phyloP scores from a whole-genome alignment of 768 basidiomycete genomes.

The Udeniomyces megalosporus region DNA sequence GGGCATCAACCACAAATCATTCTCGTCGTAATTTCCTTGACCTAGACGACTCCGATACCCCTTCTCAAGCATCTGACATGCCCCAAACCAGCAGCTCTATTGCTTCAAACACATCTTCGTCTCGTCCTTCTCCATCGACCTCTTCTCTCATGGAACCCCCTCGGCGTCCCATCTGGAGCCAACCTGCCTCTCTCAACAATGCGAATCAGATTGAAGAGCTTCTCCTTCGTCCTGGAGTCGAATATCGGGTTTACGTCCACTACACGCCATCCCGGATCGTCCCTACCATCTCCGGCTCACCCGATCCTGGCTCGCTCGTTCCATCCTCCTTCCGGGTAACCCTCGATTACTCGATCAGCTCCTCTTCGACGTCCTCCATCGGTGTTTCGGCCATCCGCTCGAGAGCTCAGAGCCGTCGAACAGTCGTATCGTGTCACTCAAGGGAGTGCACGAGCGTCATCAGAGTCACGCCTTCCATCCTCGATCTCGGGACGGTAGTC shows the following conservation, averaged over 20 bases:
- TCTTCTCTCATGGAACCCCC: background rate
- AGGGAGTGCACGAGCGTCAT: conserved; percentile 23
- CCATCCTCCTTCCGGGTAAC: conserved; percentile 23
- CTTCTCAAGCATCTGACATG: conserved; percentile 7
- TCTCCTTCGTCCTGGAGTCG: conserved; percentile 25
- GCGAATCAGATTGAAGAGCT: conserved; percentile 27
- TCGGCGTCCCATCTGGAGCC: background rate
- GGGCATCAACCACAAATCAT: background rate
- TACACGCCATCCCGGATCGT: conserved; percentile 20
- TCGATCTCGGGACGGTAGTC: conserved; percentile 27
- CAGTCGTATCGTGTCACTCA: background rate
- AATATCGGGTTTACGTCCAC: conserved; percentile 25
- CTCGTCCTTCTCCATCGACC: background rate
- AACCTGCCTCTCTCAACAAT: conserved; percentile 14
- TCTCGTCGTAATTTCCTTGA: background rate
- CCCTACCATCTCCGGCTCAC: conserved; percentile 17
- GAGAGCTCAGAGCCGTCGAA: background rate
- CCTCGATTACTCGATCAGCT: conserved; percentile 14
- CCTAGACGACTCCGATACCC: conserved; percentile 7
- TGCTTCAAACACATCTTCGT: too few species aligned
- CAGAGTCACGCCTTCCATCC: conserved; percentile 16
- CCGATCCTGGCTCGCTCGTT: conserved; percentile 18
- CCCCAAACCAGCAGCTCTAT: background rate
- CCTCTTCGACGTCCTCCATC: background rate
- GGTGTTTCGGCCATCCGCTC: background rate